Evolutionary conservation across 2,329 filamentous ascomycete species (phyloP).

Genomic region (Apiospora sp.): DNA sequence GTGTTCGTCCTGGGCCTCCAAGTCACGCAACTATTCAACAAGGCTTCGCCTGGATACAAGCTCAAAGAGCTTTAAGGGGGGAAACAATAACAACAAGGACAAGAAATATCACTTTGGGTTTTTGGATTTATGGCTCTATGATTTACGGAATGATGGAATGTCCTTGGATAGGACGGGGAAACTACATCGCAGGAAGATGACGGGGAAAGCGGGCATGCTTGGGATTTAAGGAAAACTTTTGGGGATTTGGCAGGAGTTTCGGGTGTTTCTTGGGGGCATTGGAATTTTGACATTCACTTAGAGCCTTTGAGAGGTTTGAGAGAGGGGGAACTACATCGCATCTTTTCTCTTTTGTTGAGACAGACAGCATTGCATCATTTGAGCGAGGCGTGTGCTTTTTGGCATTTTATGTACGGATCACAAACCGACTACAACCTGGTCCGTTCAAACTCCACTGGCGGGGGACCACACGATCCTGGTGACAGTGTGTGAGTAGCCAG

Average conservation of each 20-base stretch:
- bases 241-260: not conserved
- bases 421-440: not conserved
- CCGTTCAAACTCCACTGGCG: not conserved
- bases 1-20: slow-evolving; percentile 44
- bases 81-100: not conserved
- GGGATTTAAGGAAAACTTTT: not conserved
- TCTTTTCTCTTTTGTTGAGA: slow-evolving; percentile 1
- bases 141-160: not conserved
- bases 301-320: slow-evolving; percentile 1
- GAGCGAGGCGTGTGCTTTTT: slow-evolving; percentile 15
- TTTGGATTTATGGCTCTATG: not conserved
- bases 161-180: not conserved
- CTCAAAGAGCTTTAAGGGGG: not conserved
- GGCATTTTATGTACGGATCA: slow-evolving; percentile 4
- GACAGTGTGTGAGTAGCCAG: not conserved
- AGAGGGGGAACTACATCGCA: not conserved
- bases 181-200: slow-evolving; percentile 20
- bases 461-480: not conserved
- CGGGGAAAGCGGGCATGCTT: not conserved
- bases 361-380: slow-evolving; percentile 15
- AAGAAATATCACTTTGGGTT: not conserved
- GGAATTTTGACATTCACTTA: not conserved
- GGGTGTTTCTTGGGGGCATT: not conserved
- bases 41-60: not conserved
- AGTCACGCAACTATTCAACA: not conserved